Conservation (phyloP, 2,329 filamentous ascomycete genomes). For the Stachybotrys chartarum region DNA sequence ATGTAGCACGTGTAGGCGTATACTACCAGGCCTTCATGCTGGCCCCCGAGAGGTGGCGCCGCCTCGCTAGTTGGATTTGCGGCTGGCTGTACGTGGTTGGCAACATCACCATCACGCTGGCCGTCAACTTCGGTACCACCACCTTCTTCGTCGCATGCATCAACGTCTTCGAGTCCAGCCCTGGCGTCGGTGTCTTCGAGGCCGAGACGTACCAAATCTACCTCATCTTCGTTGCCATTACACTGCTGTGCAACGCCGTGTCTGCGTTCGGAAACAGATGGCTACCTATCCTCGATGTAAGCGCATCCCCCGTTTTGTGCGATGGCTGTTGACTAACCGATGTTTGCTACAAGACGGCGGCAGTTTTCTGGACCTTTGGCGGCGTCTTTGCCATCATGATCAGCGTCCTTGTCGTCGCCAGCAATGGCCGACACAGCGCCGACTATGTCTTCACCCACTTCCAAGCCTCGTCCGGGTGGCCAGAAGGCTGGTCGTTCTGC, state of each 20-base stretch:
- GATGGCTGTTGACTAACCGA: slow-evolving; percentile 3
- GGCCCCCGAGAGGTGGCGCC: slow-evolving; percentile 51
- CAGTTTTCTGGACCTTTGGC: slow-evolving; percentile 69
- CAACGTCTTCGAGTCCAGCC: slow-evolving; percentile 44
- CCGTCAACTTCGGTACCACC: slow-evolving; percentile 74
- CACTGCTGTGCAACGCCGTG: slow-evolving; percentile 55
- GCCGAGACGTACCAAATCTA: slow-evolving; percentile 58
- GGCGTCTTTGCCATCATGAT: slow-evolving; percentile 60
- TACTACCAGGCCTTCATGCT: slow-evolving; percentile 78
- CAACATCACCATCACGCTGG: slow-evolving; percentile 75
- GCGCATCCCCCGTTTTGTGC: slow-evolving; percentile 20
- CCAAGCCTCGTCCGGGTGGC: slow-evolving; percentile 62
- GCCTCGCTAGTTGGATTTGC: slow-evolving; percentile 61
- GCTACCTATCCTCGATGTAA: slow-evolving; percentile 62
- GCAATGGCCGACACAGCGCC: slow-evolving; percentile 57
- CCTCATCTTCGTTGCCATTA: slow-evolving; percentile 64
- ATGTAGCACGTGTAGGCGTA: slow-evolving; percentile 33
- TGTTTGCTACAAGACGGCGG: slow-evolving; percentile 47
- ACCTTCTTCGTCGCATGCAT: slow-evolving; percentile 52
- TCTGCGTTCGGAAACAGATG: slow-evolving; percentile 61
- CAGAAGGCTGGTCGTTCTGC: slow-evolving; percentile 64
- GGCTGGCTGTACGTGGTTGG: slow-evolving; percentile 73
- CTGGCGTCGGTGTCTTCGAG: slow-evolving; percentile 35
- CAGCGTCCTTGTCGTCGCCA: slow-evolving; percentile 57
- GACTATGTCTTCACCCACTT: slow-evolving; percentile 62